phyloP scores from a whole-genome alignment of 2,329 filamentous ascomycete species.

The Xylariaceae sp. region DNA sequence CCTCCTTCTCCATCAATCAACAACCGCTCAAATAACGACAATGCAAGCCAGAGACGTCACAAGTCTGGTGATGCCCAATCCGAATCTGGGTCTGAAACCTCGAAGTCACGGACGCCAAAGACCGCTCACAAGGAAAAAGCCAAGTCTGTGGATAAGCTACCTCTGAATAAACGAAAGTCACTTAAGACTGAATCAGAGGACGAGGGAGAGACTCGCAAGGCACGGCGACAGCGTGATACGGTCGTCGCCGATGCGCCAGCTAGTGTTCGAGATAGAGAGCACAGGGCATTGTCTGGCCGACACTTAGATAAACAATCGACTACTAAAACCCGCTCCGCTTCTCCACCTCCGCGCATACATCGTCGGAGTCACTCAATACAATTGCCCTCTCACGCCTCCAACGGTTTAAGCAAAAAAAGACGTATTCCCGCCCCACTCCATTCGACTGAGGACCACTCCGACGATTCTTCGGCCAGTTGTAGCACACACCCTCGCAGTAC shows the following conservation, averaged over 20 bases:
- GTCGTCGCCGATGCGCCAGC: slow-evolving; percentile 34
- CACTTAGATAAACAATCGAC: slow-evolving; percentile 29
- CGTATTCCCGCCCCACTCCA: slow-evolving; percentile 56
- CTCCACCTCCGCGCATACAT: slow-evolving; percentile 54
- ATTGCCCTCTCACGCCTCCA: slow-evolving; percentile 49
- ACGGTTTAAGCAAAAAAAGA: slow-evolving; percentile 57
- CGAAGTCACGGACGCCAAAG: slow-evolving; percentile 42
- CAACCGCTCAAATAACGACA: slow-evolving; percentile 25
- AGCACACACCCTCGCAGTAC: slow-evolving; percentile 56
- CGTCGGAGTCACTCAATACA: slow-evolving; percentile 62
- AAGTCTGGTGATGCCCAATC: slow-evolving; percentile 38
- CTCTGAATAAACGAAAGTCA: slow-evolving; percentile 50
- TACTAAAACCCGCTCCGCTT: slow-evolving; percentile 47
- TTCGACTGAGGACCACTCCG: slow-evolving; percentile 61
- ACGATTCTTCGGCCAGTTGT: slow-evolving; percentile 58
- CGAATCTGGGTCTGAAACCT: slow-evolving; percentile 53
- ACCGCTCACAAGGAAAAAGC: slow-evolving; percentile 43
- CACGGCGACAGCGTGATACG: slow-evolving; percentile 47
- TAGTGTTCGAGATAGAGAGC: slow-evolving; percentile 31
- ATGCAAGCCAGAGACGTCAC: slow-evolving; percentile 36
- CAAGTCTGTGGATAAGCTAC: slow-evolving; percentile 43
- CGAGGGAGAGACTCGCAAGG: slow-evolving; percentile 50
- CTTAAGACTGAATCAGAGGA: slow-evolving; percentile 53
- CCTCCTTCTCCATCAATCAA: slow-evolving; percentile 50
- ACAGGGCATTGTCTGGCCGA: slow-evolving; percentile 33